Base-by-base conservation (phyloP, 106 monocot genomes). In the Amphibolis antarctica region DNA sequence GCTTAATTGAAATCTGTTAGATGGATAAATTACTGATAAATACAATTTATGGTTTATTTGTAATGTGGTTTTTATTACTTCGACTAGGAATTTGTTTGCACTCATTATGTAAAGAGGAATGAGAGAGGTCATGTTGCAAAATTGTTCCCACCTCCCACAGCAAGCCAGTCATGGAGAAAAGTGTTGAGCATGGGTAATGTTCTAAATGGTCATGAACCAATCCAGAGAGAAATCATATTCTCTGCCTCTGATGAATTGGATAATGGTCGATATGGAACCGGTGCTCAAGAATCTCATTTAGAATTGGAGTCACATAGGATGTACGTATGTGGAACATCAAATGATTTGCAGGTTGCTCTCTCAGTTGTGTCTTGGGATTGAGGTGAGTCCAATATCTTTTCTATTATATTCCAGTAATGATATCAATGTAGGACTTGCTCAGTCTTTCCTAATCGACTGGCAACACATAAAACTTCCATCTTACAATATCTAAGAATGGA, bases 171-270 rank as follows among this genome's bases (percentile, higher is more conserved):
- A 61, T 98, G 98, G 98, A 79, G 98, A 73, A 98, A 91, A 75
- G 98, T 98, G 46, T 64, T 98, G 75, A 98, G 87, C 78, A 98
- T 98, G 98, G 98, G 98, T 14, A 98, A 98, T 79, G 85, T 98
- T 67, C 75, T 98, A 14, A 91, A 91, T 77, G 98, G 98, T 45
- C 98, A 98, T 67, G 98, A 98, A 55, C 98, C 98, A 36, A 75
- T 82, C 20, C 52, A 78, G 9, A 87, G 98, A 73, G 91, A 98
- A 65, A 91, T 98, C 28, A 71, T 98, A 70, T 91, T 91, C 66
- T 82, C 74, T 14, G 76, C 80, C 18, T 44, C 52, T 47, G 72
- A 85, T 68, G 64, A 67, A 43, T 60, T 76, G 6, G 71, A 68
- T 28, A 53, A 78, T 60, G 54, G 64, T 68, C 82, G 84, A 0